A percentile compares a stretch with the other conserved stretches of the same genome.
Evolutionary conservation across 2,329 filamentous ascomycete genomes (phyloP).

Genomic region (Colletotrichum falcatum): DNA sequence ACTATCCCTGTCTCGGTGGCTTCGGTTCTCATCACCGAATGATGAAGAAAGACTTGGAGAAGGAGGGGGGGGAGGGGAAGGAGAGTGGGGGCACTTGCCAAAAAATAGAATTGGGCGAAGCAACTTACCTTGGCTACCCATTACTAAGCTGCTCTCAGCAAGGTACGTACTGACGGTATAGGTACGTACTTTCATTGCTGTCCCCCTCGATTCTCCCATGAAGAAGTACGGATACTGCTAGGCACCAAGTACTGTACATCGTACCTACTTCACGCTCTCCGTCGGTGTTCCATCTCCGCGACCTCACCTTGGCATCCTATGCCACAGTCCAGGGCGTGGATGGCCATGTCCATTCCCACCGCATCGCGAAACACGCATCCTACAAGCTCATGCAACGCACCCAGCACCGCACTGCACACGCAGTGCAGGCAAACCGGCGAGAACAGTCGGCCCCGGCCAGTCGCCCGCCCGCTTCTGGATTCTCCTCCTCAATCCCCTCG

Average conservation of each 20-base stretch:
- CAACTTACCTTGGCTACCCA: no score
- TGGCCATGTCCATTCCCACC: no score
- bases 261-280: neutral
- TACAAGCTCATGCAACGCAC: neutral
- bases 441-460: slow-evolving; percentile 22
- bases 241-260: no score
- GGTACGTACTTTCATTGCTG: no score
- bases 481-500: neutral
- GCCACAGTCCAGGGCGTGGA: no score
- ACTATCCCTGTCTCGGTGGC: slow-evolving; percentile 23
- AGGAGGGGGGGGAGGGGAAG: neutral
- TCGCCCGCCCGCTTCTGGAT: slow-evolving; percentile 1
- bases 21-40: slow-evolving; percentile 24
- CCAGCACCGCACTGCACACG: neutral
- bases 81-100: neutral
- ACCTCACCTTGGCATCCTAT: neutral
- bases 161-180: no score
- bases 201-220: no score
- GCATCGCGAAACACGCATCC: no score
- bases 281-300: slow-evolving; percentile 26
- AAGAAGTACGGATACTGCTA: no score
- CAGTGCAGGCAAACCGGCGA: neutral
- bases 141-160: no score
- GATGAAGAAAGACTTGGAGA: slow-evolving; percentile 7
- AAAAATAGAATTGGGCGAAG: slow-evolving; percentile 14